Evolutionary conservation across 2,329 filamentous ascomycete species (phyloP), one percentile per base, ranked within the genome.

Genomic region (Aspergillus persii): DNA sequence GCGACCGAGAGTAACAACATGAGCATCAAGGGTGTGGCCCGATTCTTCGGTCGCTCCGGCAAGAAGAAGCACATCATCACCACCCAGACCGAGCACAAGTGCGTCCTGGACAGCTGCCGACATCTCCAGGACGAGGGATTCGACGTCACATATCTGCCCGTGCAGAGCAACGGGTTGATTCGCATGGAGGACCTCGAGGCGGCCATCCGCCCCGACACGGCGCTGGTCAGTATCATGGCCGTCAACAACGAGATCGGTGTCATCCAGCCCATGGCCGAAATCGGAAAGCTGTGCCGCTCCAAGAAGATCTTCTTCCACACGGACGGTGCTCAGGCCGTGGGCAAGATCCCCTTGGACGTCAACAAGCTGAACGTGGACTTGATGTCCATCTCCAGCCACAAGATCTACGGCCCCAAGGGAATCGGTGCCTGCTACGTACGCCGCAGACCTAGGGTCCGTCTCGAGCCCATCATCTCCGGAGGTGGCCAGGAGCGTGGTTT

Each of bases 161-260:
- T 99, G 4, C 85, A 93, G 77, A 85, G 79, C 70, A 94, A 91
- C 66, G 95, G 95, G n/a, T 80, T 98, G 65, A 82, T 99, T 69
- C 85, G 89, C 66, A 85, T 99, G 81, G 84, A 90, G 47, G 86
- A 95, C 67, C 85, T 99, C 31, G 90, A 96, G 78, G 90, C 88
- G 26, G 92, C 94, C 27, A 96, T 99, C 63, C 87, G 90, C 61
- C 93, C 93, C 0, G 93, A 98, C 61, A 99, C 95, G 12, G 88
- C 87, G 48, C 80, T 99, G 31, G 93, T 98, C 76, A 97, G 93
- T 73, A 91, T 99, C 77, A 99, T 99, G 95, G 88, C 95, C 0
- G 95, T 99, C 71, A 99, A 99, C 82, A 99, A 99, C 76, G 95
- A 99, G 79, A 98, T 99, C 70, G 95, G 95, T 71, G 95, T 99